Percentiles rank a stretch among this genome's conserved stretches.
These are phyloP conservation scores for Pulicaria dysenterica DNA, from an alignment of 129 eudicot genomes.

Conservation along the genomic window DNA sequence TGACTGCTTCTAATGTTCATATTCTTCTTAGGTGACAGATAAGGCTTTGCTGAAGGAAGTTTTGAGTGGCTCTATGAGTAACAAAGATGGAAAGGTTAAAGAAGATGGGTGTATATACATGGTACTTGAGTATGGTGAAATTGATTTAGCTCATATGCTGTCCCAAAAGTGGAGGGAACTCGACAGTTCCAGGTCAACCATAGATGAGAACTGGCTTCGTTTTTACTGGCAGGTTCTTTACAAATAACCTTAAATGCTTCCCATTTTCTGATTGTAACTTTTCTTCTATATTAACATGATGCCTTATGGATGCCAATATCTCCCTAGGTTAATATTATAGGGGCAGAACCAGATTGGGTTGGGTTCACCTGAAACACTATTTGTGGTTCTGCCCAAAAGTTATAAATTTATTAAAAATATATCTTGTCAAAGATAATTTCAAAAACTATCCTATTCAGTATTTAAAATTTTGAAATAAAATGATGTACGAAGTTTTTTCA, in stretches of 20 bases:
- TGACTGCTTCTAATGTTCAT: constrained; percentile 32
- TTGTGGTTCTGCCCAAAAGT: too few relatives aligned
- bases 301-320: too few relatives aligned
- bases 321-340: too few relatives aligned
- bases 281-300: background rate
- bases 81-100: constrained; percentile 72
- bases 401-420: too few relatives aligned
- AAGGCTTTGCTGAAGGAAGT: constrained; percentile 88
- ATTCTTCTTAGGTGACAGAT: constrained; percentile 80
- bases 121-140: constrained; percentile 99
- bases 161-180: constrained; percentile 88
- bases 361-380: too few relatives aligned
- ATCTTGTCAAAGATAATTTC: too few relatives aligned
- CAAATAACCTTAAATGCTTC: constrained; percentile 15
- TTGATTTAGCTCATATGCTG: constrained; percentile 98
- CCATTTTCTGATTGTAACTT: background rate
- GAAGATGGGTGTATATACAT: constrained; percentile 85
- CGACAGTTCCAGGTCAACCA: constrained; percentile 55
- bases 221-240: constrained; percentile 88
- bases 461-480: too few relatives aligned
- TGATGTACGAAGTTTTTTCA: too few relatives aligned
- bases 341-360: too few relatives aligned
- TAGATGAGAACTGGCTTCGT: constrained; percentile 97
- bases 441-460: too few relatives aligned
- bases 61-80: constrained; percentile 71